Conservation (phyloP, 2,329 filamentous ascomycete species). For the Sporothrix brasiliensis region DNA sequence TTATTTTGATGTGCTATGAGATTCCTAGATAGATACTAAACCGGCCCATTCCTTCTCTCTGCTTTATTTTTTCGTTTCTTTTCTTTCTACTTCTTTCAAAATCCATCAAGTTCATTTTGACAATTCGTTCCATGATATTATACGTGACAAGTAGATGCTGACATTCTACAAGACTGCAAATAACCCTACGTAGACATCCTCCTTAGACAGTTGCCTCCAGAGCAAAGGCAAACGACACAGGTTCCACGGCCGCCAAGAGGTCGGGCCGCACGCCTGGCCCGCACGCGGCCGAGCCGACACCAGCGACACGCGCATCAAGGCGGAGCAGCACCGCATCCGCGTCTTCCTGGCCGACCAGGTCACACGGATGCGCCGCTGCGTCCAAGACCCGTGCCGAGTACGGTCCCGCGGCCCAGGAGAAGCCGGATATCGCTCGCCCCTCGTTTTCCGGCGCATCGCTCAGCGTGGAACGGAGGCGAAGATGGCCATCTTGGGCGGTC, state of each 20-base stretch:
- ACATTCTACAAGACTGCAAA: too few relatives aligned
- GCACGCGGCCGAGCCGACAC: constrained; percentile 54
- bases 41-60: too few relatives aligned
- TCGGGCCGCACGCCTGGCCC: constrained; percentile 54
- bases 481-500: not conserved
- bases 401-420: constrained; percentile 60
- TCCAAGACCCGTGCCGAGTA: constrained; percentile 58
- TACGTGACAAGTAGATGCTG: not conserved
- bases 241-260: constrained; percentile 47
- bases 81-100: not conserved
- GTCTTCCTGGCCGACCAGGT: constrained; percentile 56
- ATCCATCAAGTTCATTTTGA: not conserved
- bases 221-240: constrained; percentile 49
- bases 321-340: constrained; percentile 48
- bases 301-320: constrained; percentile 52
- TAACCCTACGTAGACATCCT: not conserved
- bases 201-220: constrained; percentile 40
- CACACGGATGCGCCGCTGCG: constrained; percentile 64
- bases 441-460: not conserved
- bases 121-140: not conserved
- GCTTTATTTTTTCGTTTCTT: not conserved
- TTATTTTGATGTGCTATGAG: not conserved
- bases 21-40: not conserved
- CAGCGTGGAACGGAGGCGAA: not conserved
- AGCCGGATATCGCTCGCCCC: constrained; percentile 39